Base-by-base conservation (phyloP, 257 asterid species). In the Primulina huaijiensis region DNA sequence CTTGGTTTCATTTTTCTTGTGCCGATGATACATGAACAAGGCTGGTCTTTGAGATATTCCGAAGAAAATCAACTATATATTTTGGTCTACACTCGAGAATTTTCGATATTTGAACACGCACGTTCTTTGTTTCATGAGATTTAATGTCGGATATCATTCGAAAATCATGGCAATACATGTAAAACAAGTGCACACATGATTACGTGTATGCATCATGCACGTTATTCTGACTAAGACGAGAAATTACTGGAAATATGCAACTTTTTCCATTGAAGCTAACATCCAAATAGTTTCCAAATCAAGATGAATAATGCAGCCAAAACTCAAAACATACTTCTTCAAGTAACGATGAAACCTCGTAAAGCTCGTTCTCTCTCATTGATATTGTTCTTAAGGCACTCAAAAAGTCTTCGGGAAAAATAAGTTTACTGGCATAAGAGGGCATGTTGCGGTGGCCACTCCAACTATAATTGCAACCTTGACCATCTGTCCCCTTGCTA, bases 371-470 rank as follows among this genome's bases (percentile, higher is more conserved):
- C 70, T 89, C 96, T 73, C 83, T 89, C 97, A 89, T 88, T 78
- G 96, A 81, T 67, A 90, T 75, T 27, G 99, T 87, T 82, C 96
- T 86, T 79, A 93, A 74, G 75, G 96, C 85, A 69, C 90, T 80
- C 83, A 93, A 81, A 79, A 90, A 90, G 33, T 85, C 86, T 67
- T 88, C 97, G 1, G 99, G 97, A 62, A 93, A 93, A 75, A 93
- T 86, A 46, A 90, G 92, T 67, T 83, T 85, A 76, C 78, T 73
- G 40, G 71, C 20, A 71, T 90, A 93, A 34, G 96, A 82, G 35
- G 97, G 95, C 55, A 64, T 74, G 75, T 83, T 89, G 75, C 96
- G 95, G 61, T 74, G 73, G 40, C 95, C 96, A 61, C 94, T 89
- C 95, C 96, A 90, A 72, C 92, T 93, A 75, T 83, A 88, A 65